phyloP scores from a whole-genome alignment of 495 filamentous ascomycete species.

The Baudoinia panamericana region DNA sequence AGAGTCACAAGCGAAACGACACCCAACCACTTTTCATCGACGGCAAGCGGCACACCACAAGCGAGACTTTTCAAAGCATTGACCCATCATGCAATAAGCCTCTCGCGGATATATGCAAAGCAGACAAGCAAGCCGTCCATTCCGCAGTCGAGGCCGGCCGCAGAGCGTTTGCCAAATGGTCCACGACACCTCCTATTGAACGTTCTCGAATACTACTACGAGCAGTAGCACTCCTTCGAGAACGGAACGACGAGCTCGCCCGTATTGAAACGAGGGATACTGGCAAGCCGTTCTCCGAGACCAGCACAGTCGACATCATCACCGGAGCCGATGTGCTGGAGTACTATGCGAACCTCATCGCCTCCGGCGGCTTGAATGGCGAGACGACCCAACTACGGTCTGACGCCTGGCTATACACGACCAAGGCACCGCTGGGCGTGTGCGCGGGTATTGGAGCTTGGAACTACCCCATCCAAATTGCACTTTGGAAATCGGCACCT shows the following conservation, averaged over 20 bases:
- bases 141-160: conserved; percentile 49
- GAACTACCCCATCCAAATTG: conserved; percentile 83
- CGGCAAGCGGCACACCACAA: conserved; percentile 48
- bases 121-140: conserved; percentile 51
- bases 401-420: conserved; percentile 62
- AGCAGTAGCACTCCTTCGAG: conserved; percentile 51
- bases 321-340: conserved; percentile 67
- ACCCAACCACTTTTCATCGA: conserved; percentile 55
- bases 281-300: conserved; percentile 63
- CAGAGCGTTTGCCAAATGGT: conserved; percentile 53
- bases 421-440: conserved; percentile 60
- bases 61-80: conserved; percentile 49
- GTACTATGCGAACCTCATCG: conserved; percentile 61
- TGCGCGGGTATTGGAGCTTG: conserved; percentile 71
- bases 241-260: conserved; percentile 58
- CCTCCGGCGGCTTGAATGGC: conserved; percentile 54
- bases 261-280: conserved; percentile 57
- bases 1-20: too few relatives aligned
- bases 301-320: conserved; percentile 58
- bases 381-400: conserved; percentile 54
- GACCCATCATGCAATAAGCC: conserved; percentile 54
- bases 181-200: conserved; percentile 46
- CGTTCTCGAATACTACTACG: conserved; percentile 59
- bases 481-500: conserved; percentile 73
- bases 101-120: conserved; percentile 49